Evolutionary conservation across 2,329 filamentous ascomycete genomes (phyloP), one percentile per base, ranked within the genome.

Genomic region (Scorias spongiosa): DNA sequence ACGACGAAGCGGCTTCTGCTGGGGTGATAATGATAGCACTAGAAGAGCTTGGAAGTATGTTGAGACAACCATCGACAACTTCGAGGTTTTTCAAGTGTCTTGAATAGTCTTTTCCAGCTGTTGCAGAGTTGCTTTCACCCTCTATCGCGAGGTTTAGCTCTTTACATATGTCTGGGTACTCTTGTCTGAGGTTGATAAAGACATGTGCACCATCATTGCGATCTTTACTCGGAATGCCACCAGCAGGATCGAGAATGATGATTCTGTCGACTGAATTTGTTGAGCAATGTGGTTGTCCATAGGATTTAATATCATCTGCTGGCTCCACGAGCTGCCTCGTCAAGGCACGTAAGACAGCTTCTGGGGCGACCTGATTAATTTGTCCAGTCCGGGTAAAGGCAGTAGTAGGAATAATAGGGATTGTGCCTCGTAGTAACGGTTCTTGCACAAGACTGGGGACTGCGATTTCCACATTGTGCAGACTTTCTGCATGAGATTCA

Each of bases 151-250:
- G 4, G 5, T 12, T 36, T 12, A 36, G 32, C 51, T 86, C 75
- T 12, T 72, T 63, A 48, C 76, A 70, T 41, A 93, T 80, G 20
- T 74, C 66, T 1, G 75, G 68, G 51, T 83, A 94, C 58, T 98
- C 89, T 57, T 96, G 87, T 57, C 93, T 83, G 45, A 98, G 72
- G 54, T 98, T 98, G 57, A 98, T 76, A 57, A 95, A 96, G 7
- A 91, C 76, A 58, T 91, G 82, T 2, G 82, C 74, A 42, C 72
- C 75, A 52, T 62, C 81, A 65, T 39, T 73, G 66, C 51, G 74
- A 61, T 59, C 71, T 64, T 54, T 72, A 59, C 46, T 84, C 0
- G 91, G 91, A 39, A 88, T 86, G 0, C 87, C 89, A 2, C 91
- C 91, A 0, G 87, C 65, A 0, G 84, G 80, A 60, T 98, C 91